Evolutionary conservation across 345 rosid genomes (phyloP), one percentile per base, ranked within the genome.

Genomic region (Linum usitatissimum): DNA sequence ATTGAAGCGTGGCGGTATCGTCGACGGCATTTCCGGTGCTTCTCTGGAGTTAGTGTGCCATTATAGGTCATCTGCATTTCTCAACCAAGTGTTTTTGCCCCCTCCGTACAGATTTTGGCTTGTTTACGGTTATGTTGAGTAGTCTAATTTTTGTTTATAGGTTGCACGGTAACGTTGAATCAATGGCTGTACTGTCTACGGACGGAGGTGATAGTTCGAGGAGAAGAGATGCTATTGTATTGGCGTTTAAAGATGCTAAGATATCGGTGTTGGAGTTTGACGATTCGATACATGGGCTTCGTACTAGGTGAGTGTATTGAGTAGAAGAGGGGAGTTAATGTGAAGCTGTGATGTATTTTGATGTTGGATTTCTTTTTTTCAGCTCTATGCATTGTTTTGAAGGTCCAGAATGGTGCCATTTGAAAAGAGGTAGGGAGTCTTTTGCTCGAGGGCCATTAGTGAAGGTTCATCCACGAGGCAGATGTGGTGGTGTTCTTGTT

Each of bases 311-410:
- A 76, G 40, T 45, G 30, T 54, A 40, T 62, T 18, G 8, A 6
- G 19, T 28, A 0, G 48, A 61, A 34, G 38, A 45, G 17, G 51
- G 14, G 51, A 13, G 15, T 3, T 45, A 45, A 10, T 10, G 51
- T 45, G 17, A 45, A 45, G 51, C 51, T 45, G 51, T 45, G 14
- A 15, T 45, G 14, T 19, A 42, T 45, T 23, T 18, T 4, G 57
- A 53, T 63, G 38, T 36, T 21, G 53, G 56, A 40, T 70, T 56
- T 61, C 60, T 30, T 49, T 67, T 65, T 68, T 71, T 71, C 90
- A 93, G 99, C 67, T 93, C 99, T 34, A 87, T 93, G 99, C 99
- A 93, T 68, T 93, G 96, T 77, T 93, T 93, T 78, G 99, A 93
- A 77, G 88, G 97, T 72, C 87, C 95, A 15, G 86, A 93, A 64